Base-by-base conservation (phyloP, 768 basidiomycete genomes). In the Kwoniella dejecticola region DNA sequence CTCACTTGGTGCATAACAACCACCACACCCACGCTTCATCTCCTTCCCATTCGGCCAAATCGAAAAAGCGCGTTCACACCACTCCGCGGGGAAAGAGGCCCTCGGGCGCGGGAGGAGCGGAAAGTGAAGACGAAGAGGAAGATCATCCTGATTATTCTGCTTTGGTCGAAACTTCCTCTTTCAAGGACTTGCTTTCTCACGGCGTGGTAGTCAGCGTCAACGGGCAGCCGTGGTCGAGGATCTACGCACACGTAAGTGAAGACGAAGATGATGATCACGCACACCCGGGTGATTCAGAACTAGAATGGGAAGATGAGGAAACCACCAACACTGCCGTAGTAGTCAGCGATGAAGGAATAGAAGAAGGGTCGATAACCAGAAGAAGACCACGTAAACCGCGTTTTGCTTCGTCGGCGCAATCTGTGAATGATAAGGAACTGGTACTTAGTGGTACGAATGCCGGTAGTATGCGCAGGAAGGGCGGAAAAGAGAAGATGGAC, bases 141-240 rank as follows among this genome's bases (percentile, higher is more conserved):
- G 23, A 41, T 4, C 49, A 63, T 15, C 15, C 19, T 7, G 57
- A 59, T 50, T 45, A 62, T 62, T 55, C 62, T 17, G 40, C 56
- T 17, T 42, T 57, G 21, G 26, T 56, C 2, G 56, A 46, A 13
- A 57, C 61, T 10, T 54, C 59, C 13, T 62, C 50, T 2, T 79
- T 79, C 66, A 75, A 76, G 47, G 76, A 79, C 36, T 66, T 79
- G 10, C 49, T 79, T 12, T 63, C 60, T n/a, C 76, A 79, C 46
- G 77, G 77, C 15, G 75, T 79, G 5, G 76, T 79, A 7, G 74
- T 79, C 8, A 67, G 67, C 4, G 74, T 79, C 38, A 77, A 79
- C 48, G 77, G 77, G 10, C 72, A 72, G 50, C 72, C 74, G 2
- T 79, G 77, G 77, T 70, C 68, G 21, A 60, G 76, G 48, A 77